Percentiles rank a stretch among this genome's conserved stretches.
Evolutionary conservation across 2,329 filamentous ascomycete species (phyloP).

Genomic region (Aschersonia sp.): DNA sequence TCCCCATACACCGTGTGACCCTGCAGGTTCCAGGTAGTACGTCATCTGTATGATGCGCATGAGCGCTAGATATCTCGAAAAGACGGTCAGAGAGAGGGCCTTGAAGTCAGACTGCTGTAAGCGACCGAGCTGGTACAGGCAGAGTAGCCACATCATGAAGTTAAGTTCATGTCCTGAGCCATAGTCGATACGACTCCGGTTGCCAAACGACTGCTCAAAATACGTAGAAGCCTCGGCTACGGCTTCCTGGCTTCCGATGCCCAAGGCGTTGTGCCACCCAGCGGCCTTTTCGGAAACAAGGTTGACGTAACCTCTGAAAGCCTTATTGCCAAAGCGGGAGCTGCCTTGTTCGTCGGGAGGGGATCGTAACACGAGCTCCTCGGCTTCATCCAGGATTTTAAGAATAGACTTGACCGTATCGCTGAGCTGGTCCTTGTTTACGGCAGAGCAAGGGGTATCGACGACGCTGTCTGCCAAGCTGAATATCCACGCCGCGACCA

Average conservation of each 20-base stretch:
- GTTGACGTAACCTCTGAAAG: constrained; percentile 72
- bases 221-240: constrained; percentile 66
- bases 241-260: constrained; percentile 34
- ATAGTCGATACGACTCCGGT: constrained; percentile 80
- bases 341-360: constrained; percentile 78
- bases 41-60: constrained; percentile 83
- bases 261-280: constrained; percentile 50
- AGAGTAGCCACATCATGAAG: constrained; percentile 93
- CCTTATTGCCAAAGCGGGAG: constrained; percentile 87
- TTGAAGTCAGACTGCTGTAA: constrained; percentile 54
- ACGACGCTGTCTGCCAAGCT: constrained; percentile 68
- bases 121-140: constrained; percentile 64
- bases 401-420: constrained; percentile 49
- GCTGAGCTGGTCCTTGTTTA: constrained; percentile 41
- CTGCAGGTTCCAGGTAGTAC: constrained; percentile 94
- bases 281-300: constrained; percentile 40
- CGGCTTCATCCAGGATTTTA: constrained; percentile 53
- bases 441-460: constrained; percentile 51
- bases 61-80: constrained; percentile 66
- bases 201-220: constrained; percentile 72
- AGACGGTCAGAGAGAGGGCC: constrained; percentile 61
- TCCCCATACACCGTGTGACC: constrained; percentile 95
- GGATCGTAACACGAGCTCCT: constrained; percentile 48
- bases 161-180: constrained; percentile 96
- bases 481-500: constrained; percentile 78